Conservation (phyloP, 2,329 filamentous ascomycete genomes). For the Dactylellina sp. region DNA sequence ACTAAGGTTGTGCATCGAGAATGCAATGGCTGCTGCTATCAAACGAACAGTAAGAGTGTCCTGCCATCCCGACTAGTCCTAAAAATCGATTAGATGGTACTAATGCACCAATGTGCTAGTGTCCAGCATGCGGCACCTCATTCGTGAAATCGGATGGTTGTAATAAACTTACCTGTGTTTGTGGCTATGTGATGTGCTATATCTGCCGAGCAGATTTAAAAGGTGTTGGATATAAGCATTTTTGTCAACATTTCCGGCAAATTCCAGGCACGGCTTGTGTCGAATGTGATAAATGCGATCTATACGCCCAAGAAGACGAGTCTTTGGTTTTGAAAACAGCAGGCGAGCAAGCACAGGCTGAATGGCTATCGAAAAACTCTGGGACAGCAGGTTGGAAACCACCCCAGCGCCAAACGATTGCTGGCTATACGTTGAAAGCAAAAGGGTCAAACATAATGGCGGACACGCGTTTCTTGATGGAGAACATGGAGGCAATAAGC, state of each 20-base stretch:
- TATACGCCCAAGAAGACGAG: constrained; percentile 78
- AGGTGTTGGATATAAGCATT: constrained; percentile 86
- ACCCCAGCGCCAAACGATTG: constrained; percentile 39
- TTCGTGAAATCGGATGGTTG: constrained; percentile 95
- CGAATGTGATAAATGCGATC: constrained; percentile 83
- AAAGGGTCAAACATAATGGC: background rate
- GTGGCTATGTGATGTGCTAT: constrained; percentile 98
- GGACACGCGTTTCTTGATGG: background rate
- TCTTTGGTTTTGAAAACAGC: constrained; percentile 76
- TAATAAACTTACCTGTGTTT: constrained; percentile 96
- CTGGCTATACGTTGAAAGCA: constrained; percentile 39
- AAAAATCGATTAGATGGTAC: no score
- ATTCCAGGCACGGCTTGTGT: constrained; percentile 79
- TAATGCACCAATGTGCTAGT: no score
- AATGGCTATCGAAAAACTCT: constrained; percentile 75
- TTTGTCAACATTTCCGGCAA: constrained; percentile 93
- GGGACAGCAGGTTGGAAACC: constrained; percentile 40
- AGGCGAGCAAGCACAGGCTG: constrained; percentile 76
- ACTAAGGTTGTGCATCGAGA: constrained; percentile 88
- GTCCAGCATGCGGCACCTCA: constrained; percentile 87
- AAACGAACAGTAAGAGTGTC: constrained; percentile 71
- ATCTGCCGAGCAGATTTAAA: constrained; percentile 84
- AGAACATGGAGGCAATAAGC: constrained; percentile 19
- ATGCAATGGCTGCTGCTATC: constrained; percentile 90
- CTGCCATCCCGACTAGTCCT: no score